Conservation (phyloP, 306 rosid species). For the Malus sylvestris region DNA sequence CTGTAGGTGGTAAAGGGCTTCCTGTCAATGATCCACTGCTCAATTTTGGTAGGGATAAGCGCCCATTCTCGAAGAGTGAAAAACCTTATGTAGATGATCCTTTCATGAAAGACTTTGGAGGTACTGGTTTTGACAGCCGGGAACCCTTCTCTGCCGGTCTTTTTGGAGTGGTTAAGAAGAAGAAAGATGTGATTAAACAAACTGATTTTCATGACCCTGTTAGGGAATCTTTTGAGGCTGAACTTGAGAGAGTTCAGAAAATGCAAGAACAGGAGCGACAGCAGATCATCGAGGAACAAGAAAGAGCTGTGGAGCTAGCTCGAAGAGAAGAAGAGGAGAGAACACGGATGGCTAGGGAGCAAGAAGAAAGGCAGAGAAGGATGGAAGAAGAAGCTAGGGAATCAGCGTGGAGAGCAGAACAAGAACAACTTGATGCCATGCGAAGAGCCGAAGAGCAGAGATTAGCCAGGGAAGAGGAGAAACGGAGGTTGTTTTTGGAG, state of each 20-base stretch:
- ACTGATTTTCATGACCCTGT: constrained; percentile 87
- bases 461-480: constrained; percentile 78
- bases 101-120: constrained; percentile 57
- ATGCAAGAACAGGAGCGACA: constrained; percentile 92
- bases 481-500: constrained; percentile 56
- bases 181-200: constrained; percentile 69
- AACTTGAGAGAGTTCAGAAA: constrained; percentile 97
- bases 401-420: constrained; percentile 91
- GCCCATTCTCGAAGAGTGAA: constrained; percentile 46
- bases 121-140: constrained; percentile 60
- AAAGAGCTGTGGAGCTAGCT: constrained; percentile 66
- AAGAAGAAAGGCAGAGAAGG: constrained; percentile 75
- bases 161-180: constrained; percentile 79
- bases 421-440: constrained; percentile 61
- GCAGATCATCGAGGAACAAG: constrained; percentile 73
- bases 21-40: constrained; percentile 65
- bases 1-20: constrained; percentile 53
- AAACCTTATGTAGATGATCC: constrained; percentile 62
- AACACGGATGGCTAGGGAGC: constrained; percentile 57
- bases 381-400: constrained; percentile 92
- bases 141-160: constrained; percentile 58
- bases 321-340: constrained; percentile 93
- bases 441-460: constrained; percentile 81
- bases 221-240: constrained; percentile 97
- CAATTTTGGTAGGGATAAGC: constrained; percentile 84